phyloP scores from a whole-genome alignment of 1,284 basidiomycete species.

The Microbotryum saponariae region DNA sequence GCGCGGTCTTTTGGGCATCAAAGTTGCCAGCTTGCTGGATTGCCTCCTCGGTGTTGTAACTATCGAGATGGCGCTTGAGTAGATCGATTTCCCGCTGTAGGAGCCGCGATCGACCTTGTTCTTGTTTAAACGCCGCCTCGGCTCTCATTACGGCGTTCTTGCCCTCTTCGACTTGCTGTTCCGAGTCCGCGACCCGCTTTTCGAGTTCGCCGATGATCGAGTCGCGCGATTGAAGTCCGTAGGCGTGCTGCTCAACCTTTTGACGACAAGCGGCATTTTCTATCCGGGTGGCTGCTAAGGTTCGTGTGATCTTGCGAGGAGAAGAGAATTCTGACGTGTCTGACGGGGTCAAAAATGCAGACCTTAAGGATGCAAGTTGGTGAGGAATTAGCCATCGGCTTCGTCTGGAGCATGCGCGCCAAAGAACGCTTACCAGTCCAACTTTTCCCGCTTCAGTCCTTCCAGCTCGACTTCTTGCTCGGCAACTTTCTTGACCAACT shows the following conservation, averaged over 20 bases:
- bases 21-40: conserved; percentile 31
- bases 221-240: conserved; percentile 33
- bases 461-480: conserved; percentile 57
- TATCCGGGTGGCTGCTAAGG: conserved; percentile 31
- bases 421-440: conserved; percentile 31
- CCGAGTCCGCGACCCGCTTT: conserved; percentile 26
- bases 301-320: conserved; percentile 32
- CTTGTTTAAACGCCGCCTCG: conserved; percentile 18
- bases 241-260: conserved; percentile 22
- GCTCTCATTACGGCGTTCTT: conserved; percentile 7
- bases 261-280: conserved; percentile 31
- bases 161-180: conserved; percentile 19
- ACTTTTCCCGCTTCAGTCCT: conserved; percentile 51
- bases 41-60: conserved; percentile 34
- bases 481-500: conserved; percentile 53
- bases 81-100: conserved; percentile 34
- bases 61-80: conserved; percentile 34
- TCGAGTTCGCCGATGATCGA: conserved; percentile 34
- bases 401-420: not conserved
- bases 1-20: conserved; percentile 36
- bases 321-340: conserved; percentile 25
- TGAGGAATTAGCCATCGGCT: not conserved
- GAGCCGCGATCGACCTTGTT: conserved; percentile 31
- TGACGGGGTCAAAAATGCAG: conserved; percentile 21
- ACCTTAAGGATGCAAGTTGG: not conserved